A percentile compares a stretch with the other conserved stretches of the same genome.
These are phyloP conservation scores for Kodamaea ohmeri DNA, from an alignment of 1,139 yeast species.

Conservation along the genomic window DNA sequence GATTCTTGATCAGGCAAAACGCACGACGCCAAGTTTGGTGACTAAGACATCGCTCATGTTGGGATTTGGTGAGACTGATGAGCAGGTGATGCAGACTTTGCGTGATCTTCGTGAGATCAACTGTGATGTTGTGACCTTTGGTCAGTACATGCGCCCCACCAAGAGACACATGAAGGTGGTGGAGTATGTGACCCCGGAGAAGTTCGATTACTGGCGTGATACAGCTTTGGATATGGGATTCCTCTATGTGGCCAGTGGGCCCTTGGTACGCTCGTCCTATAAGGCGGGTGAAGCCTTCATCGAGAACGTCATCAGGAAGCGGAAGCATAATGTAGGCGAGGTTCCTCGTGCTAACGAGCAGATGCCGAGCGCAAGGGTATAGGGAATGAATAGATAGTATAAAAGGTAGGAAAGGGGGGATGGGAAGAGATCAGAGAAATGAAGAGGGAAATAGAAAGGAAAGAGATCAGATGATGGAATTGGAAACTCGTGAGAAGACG, in stretches of 20 bases:
- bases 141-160: constrained; percentile 99
- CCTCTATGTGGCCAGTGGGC: constrained; percentile 95
- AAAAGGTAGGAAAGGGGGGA: too few relatives aligned
- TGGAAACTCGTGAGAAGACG: too few relatives aligned
- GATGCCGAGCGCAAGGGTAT: too few relatives aligned
- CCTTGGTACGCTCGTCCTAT: constrained; percentile 92
- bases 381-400: too few relatives aligned
- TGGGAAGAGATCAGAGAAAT: too few relatives aligned
- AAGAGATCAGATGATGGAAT: too few relatives aligned
- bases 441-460: too few relatives aligned
- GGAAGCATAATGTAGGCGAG: constrained; percentile 54
- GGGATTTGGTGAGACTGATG: constrained; percentile 96
- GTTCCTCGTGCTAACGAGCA: too few relatives aligned
- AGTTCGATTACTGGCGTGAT: constrained; percentile 90
- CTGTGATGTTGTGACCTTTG: constrained; percentile 96
- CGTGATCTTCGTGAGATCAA: constrained; percentile 67
- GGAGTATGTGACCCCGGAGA: constrained; percentile 91
- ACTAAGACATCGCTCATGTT: constrained; percentile 96
- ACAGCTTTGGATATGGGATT: constrained; percentile 89
- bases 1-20: constrained; percentile 78
- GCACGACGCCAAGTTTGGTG: constrained; percentile 66
- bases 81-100: constrained; percentile 74
- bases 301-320: constrained; percentile 85
- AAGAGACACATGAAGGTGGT: constrained; percentile 98
- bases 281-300: constrained; percentile 98